phyloP scores from a whole-genome alignment of 2,329 filamentous ascomycete species.

The Diaporthe amygdali region DNA sequence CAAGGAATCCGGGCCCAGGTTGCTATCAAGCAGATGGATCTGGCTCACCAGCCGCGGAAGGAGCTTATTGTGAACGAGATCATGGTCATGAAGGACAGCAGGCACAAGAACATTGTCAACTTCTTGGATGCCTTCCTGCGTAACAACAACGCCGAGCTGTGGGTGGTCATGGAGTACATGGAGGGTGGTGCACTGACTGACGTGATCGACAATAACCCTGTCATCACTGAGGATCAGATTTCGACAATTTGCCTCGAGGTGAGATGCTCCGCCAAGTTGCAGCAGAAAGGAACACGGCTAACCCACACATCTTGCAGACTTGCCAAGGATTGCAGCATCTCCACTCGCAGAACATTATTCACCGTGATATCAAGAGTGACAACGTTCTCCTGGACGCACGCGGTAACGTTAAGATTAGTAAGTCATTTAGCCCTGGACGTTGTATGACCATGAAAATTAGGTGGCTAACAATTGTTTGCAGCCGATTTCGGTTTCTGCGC shows the following conservation, averaged over 20 bases:
- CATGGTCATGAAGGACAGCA: slow-evolving; percentile 99
- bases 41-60: slow-evolving; percentile 95
- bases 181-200: slow-evolving; percentile 97
- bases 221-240: slow-evolving; percentile 95
- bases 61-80: slow-evolving; percentile 99
- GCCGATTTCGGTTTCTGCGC: slow-evolving; percentile 99
- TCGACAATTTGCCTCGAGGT: slow-evolving; percentile 97
- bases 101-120: slow-evolving; percentile 98
- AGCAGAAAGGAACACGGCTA: neutral
- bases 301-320: slow-evolving; percentile 62
- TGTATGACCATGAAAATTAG: neutral
- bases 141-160: slow-evolving; percentile 93
- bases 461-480: slow-evolving; percentile 48
- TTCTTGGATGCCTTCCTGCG: slow-evolving; percentile 96
- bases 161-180: slow-evolving; percentile 99
- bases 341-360: slow-evolving; percentile 95
- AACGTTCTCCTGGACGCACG: slow-evolving; percentile 94
- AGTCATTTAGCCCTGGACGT: slow-evolving; percentile 44
- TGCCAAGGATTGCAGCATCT: slow-evolving; percentile 94
- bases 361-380: slow-evolving; percentile 99
- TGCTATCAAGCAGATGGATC: slow-evolving; percentile 99
- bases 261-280: slow-evolving; percentile 38
- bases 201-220: slow-evolving; percentile 96
- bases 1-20: slow-evolving; percentile 87
- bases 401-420: slow-evolving; percentile 97